A percentile compares a stretch with the other conserved stretches of the same genome.
Conservation (phyloP, 164 flowering plant genomes). For the Annona squamosa region DNA sequence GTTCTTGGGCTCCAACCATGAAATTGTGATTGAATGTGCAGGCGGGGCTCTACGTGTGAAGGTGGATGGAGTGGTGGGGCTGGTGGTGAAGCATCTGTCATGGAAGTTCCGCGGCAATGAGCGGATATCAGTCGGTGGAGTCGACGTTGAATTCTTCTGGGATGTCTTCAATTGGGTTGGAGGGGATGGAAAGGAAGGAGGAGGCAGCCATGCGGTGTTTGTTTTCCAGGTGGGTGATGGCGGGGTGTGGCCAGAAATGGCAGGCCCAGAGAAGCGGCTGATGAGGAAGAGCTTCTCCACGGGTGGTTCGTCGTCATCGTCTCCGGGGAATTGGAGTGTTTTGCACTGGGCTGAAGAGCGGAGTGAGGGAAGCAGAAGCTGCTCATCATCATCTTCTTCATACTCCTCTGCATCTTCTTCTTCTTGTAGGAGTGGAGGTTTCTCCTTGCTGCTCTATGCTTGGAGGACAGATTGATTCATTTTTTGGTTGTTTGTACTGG, state of each 20-base stretch:
- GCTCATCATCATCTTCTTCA: slow-evolving; percentile 14
- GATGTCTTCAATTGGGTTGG: slow-evolving; percentile 73
- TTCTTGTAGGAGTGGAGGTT: slow-evolving; percentile 37
- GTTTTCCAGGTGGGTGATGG: slow-evolving; percentile 64
- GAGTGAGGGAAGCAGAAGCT: slow-evolving; percentile 55
- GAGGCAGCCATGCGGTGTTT: slow-evolving; percentile 47
- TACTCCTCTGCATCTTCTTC: slow-evolving; percentile 42
- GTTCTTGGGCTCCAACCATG: slow-evolving; percentile 44
- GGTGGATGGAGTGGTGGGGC: slow-evolving; percentile 40
- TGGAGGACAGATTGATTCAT: slow-evolving; percentile 37
- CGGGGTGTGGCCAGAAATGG: slow-evolving; percentile 64
- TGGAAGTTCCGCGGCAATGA: slow-evolving; percentile 82
- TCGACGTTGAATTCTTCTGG: slow-evolving; percentile 61
- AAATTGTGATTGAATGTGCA: slow-evolving; percentile 48
- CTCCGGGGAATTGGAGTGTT: slow-evolving; percentile 58
- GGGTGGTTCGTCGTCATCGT: slow-evolving; percentile 19
- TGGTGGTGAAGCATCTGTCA: slow-evolving; percentile 49
- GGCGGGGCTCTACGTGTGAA: slow-evolving; percentile 44
- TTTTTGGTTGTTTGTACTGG: background rate
- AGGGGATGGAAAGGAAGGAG: slow-evolving; percentile 8
- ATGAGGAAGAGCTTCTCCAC: slow-evolving; percentile 49
- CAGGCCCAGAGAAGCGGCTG: slow-evolving; percentile 56
- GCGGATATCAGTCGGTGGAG: slow-evolving; percentile 39
- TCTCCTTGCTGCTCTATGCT: slow-evolving; percentile 59
- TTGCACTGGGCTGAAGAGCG: slow-evolving; percentile 78